Base-by-base conservation (phyloP, 1,284 basidiomycete species). In the Moesziomyces parantarcticus region DNA sequence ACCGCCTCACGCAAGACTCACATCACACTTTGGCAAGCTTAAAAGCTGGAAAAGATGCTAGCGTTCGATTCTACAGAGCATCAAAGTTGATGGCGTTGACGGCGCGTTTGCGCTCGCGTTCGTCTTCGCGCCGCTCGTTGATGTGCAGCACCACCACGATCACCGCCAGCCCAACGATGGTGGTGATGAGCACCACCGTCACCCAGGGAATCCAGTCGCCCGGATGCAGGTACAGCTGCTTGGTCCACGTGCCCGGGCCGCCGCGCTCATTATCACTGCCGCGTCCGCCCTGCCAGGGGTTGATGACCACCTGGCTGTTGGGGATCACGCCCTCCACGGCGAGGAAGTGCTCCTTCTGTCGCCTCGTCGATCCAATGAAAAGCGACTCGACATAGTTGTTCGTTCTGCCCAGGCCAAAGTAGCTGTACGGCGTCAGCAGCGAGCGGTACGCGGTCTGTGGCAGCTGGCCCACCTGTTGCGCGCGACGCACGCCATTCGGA, bases 121-220 rank as follows among this genome's bases (percentile, higher is more conserved):
- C 94, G 83, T 97, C 95, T 82, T 96, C 94, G 68, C 92, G 88
- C 72, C 96, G 95, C 85, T 99, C 96, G 77, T 91, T 92, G 77
- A 95, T 82, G 86, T 97, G 93, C 77, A 99, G 84, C 53, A 93
- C 89, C 44, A 94, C 87, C 49, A 97, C 94, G 48, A 97, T 91
- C 18, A 89, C 85, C 0, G 90, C 92, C 44, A 99, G 86, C 39
- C 92, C 81, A 1, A 89, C 78, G 44, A 92, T 92, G 3, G 91
- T 89, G 1, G 88, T 89, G 3, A 94, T 86, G 0, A 97, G 90
- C 0, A 92, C 93, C 42, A 94, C 85, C 4, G 92, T 94, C 13
- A 99, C 97, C 92, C 92, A 96, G 1, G 94, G 93, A 71, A 98
- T 93, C 95, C 96, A 99, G 76, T 95, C 92, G 16, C 95, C 96